These are phyloP conservation scores for Cladophialophora exuberans DNA, from an alignment of 2,329 filamentous ascomycete species.

Conservation along the genomic window DNA sequence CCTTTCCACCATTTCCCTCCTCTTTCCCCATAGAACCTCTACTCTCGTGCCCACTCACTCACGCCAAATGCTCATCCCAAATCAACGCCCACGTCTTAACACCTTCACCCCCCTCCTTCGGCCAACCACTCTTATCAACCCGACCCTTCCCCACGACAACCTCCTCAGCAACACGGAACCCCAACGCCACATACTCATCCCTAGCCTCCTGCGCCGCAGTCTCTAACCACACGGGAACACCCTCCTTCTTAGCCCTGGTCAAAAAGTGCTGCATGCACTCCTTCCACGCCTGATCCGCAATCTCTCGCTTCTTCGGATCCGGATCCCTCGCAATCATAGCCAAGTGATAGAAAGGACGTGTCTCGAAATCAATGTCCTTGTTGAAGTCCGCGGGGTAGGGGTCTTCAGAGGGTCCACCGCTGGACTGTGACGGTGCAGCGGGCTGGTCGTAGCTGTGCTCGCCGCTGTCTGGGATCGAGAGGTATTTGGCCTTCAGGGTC, in stretches of 20 bases:
- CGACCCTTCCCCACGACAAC: conserved; percentile 30
- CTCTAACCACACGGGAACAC: conserved; percentile 31
- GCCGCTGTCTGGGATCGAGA: conserved; percentile 31
- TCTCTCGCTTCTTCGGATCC: conserved; percentile 16
- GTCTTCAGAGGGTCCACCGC: conserved; percentile 31
- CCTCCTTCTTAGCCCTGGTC: conserved; percentile 28
- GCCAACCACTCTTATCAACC: conserved; percentile 30
- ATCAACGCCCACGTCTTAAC: conserved; percentile 33
- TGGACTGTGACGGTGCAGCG: conserved; percentile 32
- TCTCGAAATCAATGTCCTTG: conserved; percentile 33
- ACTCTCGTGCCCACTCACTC: no score
- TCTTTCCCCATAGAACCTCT: no score
- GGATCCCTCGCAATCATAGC: conserved; percentile 30
- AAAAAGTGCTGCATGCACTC: conserved; percentile 27
- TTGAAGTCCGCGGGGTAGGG: conserved; percentile 34
- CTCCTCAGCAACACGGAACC: conserved; percentile 32
- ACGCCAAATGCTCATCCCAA: conserved; percentile 29
- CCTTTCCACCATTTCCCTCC: no score
- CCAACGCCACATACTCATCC: conserved; percentile 29
- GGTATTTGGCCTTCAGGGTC: conserved; percentile 31
- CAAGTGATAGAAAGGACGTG: conserved; percentile 32
- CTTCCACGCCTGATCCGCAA: conserved; percentile 26
- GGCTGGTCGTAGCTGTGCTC: conserved; percentile 33
- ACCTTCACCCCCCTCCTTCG: conserved; percentile 29
- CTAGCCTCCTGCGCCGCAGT: conserved; percentile 26